phyloP scores from a whole-genome alignment of 2,329 filamentous ascomycete genomes.

The Byssothecium circinans region DNA sequence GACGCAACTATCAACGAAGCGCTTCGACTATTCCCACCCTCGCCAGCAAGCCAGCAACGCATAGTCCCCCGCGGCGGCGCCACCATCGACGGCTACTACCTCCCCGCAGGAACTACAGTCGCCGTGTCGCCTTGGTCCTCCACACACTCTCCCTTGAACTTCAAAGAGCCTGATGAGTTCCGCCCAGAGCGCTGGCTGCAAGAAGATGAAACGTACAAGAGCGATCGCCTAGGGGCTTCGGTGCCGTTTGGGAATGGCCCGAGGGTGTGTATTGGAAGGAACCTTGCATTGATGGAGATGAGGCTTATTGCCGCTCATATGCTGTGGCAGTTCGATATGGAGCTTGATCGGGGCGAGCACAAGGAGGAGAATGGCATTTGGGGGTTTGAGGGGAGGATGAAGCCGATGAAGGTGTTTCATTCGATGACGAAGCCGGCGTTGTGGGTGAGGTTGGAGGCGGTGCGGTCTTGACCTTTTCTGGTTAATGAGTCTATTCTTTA shows the following conservation, averaged over 20 bases:
- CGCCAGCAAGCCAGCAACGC: not conserved
- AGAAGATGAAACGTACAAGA: not conserved
- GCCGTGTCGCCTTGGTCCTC: not conserved
- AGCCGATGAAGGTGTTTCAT: conserved; percentile 8
- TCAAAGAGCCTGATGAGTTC: conserved; percentile 1
- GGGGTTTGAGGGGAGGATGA: conserved; percentile 5
- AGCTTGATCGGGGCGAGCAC: not conserved
- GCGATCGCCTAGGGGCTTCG: conserved; percentile 1
- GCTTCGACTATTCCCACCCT: not conserved
- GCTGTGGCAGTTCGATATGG: conserved; percentile 15
- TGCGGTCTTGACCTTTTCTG: no score
- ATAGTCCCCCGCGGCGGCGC: not conserved
- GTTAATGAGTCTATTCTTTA: no score
- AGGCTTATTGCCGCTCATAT: conserved; percentile 14
- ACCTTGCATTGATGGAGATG: conserved; percentile 24
- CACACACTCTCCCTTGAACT: not conserved
- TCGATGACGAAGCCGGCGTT: conserved; percentile 7
- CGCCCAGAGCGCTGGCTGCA: conserved; percentile 1
- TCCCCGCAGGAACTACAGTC: not conserved
- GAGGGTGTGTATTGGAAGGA: conserved; percentile 5
- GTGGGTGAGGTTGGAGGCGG: not conserved
- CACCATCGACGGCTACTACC: not conserved
- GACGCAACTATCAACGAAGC: conserved; percentile 1
- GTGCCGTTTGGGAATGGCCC: conserved; percentile 4
- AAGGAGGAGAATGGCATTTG: conserved; percentile 1